Conservation (phyloP, 371 early-diverging fungal genomes). For the Batrachochytrium dendrobatidis region DNA sequence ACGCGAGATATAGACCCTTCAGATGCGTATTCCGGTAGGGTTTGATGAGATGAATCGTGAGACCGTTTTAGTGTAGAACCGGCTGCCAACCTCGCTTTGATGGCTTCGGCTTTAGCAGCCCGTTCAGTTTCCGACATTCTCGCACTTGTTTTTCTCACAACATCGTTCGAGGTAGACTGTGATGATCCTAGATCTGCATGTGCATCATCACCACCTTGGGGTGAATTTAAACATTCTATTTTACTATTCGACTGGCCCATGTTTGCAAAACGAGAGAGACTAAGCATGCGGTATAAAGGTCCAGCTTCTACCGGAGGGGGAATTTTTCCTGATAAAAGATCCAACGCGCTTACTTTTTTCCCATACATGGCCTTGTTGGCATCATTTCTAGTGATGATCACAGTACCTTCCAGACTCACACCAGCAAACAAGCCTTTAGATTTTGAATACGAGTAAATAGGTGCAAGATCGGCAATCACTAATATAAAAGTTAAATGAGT, state of each 20-base stretch:
- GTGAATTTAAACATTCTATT: too few relatives aligned
- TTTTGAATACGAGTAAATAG: slow-evolving; percentile 83
- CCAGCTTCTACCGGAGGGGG: slow-evolving; percentile 65
- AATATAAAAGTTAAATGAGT: neutral
- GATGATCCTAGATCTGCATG: neutral
- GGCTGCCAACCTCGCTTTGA: neutral
- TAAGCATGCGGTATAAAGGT: slow-evolving; percentile 54
- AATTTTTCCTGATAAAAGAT: slow-evolving; percentile 67
- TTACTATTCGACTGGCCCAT: slow-evolving; percentile 8
- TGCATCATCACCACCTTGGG: neutral
- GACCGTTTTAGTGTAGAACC: neutral
- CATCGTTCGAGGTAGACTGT: neutral
- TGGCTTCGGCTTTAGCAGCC: neutral
- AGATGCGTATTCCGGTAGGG: too few relatives aligned
- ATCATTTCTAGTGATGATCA: slow-evolving; percentile 78
- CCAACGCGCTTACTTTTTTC: slow-evolving; percentile 61
- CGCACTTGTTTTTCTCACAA: neutral
- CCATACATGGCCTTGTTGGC: slow-evolving; percentile 84
- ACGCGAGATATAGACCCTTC: neutral
- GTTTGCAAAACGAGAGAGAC: slow-evolving; percentile 16
- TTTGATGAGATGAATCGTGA: too few relatives aligned
- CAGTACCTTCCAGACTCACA: slow-evolving; percentile 77
- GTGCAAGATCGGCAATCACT: slow-evolving; percentile 67
- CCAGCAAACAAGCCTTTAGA: slow-evolving; percentile 88
- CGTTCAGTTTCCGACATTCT: too few relatives aligned